Conservation (phyloP, 345 rosid species). For the Eucalyptus erythrocorys region DNA sequence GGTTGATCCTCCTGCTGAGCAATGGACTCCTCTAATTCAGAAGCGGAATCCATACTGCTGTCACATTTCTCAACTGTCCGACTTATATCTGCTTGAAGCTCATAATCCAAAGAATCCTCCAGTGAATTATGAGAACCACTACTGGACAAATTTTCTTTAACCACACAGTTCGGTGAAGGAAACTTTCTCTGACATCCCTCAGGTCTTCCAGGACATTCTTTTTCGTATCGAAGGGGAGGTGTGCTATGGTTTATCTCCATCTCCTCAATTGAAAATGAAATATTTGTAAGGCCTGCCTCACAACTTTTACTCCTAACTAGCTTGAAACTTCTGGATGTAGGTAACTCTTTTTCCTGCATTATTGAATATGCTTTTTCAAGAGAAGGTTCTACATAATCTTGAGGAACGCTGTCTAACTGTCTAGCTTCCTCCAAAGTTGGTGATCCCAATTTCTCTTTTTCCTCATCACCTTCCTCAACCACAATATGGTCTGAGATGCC, state of each 20-base stretch:
- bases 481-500: conserved; percentile 2
- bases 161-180: neutral
- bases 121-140: conserved; percentile 22
- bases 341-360: conserved; percentile 21
- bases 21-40: neutral
- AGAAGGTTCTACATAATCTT: conserved; percentile 15
- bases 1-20: conserved; percentile 21
- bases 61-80: neutral
- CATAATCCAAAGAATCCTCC: conserved; percentile 9
- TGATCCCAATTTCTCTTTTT: conserved; percentile 9
- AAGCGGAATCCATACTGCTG: neutral
- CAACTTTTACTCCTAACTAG: no score
- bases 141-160: conserved; percentile 8
- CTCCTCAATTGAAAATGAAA: no score
- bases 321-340: neutral
- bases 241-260: no score
- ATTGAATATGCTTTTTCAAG: conserved; percentile 23
- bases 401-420: neutral
- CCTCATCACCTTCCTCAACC: conserved; percentile 12
- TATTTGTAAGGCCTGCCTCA: no score
- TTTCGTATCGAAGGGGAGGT: no score
- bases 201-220: no score
- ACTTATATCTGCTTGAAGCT: conserved; percentile 3
- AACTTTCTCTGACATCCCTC: no score
- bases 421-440: conserved; percentile 9